phyloP scores from a whole-genome alignment of 306 rosid species.

The Lablab purpureus region DNA sequence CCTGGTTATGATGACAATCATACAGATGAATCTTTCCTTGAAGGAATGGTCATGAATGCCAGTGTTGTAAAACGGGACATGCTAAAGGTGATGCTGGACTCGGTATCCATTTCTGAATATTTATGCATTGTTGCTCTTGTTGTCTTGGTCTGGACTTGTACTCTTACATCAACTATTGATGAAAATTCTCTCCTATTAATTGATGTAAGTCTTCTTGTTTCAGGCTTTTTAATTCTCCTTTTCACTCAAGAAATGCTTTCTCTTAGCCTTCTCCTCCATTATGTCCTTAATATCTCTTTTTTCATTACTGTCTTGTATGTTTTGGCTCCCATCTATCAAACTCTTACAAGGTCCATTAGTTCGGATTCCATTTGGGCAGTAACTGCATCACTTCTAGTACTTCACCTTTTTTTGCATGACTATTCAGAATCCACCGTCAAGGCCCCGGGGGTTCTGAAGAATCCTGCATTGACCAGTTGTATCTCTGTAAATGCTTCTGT shows the following conservation, averaged over 20 bases:
- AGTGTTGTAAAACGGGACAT: conserved; percentile 81
- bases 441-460: conserved; percentile 65
- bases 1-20: conserved; percentile 88
- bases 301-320: conserved; percentile 76
- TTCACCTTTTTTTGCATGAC: conserved; percentile 90
- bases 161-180: conserved; percentile 75
- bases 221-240: conserved; percentile 77
- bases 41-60: conserved; percentile 94
- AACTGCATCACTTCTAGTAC: conserved; percentile 69
- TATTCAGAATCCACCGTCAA: conserved; percentile 86
- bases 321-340: conserved; percentile 91
- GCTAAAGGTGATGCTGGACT: conserved; percentile 85
- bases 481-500: conserved; percentile 90
- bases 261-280: conserved; percentile 67
- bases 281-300: conserved; percentile 77
- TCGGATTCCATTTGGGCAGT: conserved; percentile 92
- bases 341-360: conserved; percentile 91
- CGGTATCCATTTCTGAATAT: conserved; percentile 88
- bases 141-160: conserved; percentile 83
- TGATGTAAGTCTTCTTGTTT: conserved; percentile 76
- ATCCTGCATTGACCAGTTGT: conserved; percentile 80
- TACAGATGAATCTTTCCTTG: conserved; percentile 87
- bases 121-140: conserved; percentile 84
- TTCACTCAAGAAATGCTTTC: conserved; percentile 87
- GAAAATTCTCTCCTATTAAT: conserved; percentile 75